These are phyloP conservation scores for Eucalyptus tenuipes DNA, from an alignment of 345 rosid genomes.

Conservation along the genomic window DNA sequence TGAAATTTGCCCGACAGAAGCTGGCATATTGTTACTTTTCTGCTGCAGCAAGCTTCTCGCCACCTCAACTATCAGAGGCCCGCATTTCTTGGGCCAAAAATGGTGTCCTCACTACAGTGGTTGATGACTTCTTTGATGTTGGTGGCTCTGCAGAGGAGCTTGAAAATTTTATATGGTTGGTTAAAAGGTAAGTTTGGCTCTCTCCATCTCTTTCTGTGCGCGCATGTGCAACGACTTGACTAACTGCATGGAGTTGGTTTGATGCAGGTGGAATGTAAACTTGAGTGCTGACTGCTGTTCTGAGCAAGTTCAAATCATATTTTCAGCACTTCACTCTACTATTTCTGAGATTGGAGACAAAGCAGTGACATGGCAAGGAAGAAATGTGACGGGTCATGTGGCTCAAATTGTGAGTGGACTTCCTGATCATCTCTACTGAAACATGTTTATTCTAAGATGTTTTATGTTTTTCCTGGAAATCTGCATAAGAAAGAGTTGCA, in stretches of 20 bases:
- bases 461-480: not conserved
- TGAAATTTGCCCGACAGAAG: slow-evolving; percentile 74
- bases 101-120: slow-evolving; percentile 71
- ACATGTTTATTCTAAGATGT: not conserved
- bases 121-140: slow-evolving; percentile 84
- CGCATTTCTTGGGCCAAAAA: slow-evolving; percentile 95
- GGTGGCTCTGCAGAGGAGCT: slow-evolving; percentile 78
- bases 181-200: slow-evolving; percentile 35
- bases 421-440: not conserved
- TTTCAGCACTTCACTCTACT: slow-evolving; percentile 52
- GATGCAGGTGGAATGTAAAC: slow-evolving; percentile 53
- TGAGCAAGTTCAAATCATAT: slow-evolving; percentile 70
- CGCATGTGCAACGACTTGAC: not conserved
- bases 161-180: slow-evolving; percentile 46
- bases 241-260: not conserved
- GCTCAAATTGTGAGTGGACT: slow-evolving; percentile 34
- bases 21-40: slow-evolving; percentile 75
- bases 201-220: not conserved
- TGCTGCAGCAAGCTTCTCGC: slow-evolving; percentile 52
- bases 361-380: slow-evolving; percentile 55
- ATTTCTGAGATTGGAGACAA: slow-evolving; percentile 60
- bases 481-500: not conserved
- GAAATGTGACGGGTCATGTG: slow-evolving; percentile 33
- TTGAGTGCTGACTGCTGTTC: slow-evolving; percentile 40
- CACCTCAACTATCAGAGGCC: slow-evolving; percentile 66